These are phyloP conservation scores for Gastrolobium villosum DNA, from an alignment of 306 rosid species.

Conservation along the genomic window DNA sequence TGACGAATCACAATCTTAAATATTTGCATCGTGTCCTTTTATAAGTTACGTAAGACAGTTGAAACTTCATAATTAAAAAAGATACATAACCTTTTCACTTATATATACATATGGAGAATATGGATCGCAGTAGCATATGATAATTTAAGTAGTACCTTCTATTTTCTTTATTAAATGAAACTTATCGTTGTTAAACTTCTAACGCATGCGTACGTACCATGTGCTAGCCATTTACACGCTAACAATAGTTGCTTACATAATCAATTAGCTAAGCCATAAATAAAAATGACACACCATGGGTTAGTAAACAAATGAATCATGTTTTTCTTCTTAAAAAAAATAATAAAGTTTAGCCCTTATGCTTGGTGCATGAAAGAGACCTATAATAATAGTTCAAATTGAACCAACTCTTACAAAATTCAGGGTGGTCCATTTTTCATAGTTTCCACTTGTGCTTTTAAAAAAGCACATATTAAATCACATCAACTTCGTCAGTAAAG, in stretches of 20 bases:
- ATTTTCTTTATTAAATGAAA: slow-evolving; percentile 33
- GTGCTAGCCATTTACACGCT: slow-evolving; percentile 38
- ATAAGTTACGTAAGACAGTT: slow-evolving; percentile 17
- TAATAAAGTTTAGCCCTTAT: slow-evolving; percentile 36
- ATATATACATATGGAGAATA: not conserved
- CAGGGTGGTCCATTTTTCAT: slow-evolving; percentile 32
- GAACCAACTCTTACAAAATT: not conserved
- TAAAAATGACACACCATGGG: not conserved
- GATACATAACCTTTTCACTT: slow-evolving; percentile 28
- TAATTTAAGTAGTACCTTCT: not conserved
- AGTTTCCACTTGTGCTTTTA: slow-evolving; percentile 48
- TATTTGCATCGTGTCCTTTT: not conserved
- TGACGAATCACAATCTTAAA: slow-evolving; percentile 2
- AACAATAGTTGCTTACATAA: slow-evolving; percentile 38
- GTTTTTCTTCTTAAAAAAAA: not conserved
- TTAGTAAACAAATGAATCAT: slow-evolving; percentile 31
- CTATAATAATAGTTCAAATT: slow-evolving; percentile 30
- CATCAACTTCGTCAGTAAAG: slow-evolving; percentile 50
- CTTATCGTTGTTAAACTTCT: slow-evolving; percentile 18
- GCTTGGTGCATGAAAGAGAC: slow-evolving; percentile 51
- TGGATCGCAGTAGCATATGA: slow-evolving; percentile 2
- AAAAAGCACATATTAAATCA: slow-evolving; percentile 36
- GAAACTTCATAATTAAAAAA: not conserved
- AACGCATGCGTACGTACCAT: slow-evolving; percentile 49
- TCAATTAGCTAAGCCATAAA: slow-evolving; percentile 37